phyloP scores from a whole-genome alignment of 352 stramenopile genomes.

The Pythium scleroteichum region DNA sequence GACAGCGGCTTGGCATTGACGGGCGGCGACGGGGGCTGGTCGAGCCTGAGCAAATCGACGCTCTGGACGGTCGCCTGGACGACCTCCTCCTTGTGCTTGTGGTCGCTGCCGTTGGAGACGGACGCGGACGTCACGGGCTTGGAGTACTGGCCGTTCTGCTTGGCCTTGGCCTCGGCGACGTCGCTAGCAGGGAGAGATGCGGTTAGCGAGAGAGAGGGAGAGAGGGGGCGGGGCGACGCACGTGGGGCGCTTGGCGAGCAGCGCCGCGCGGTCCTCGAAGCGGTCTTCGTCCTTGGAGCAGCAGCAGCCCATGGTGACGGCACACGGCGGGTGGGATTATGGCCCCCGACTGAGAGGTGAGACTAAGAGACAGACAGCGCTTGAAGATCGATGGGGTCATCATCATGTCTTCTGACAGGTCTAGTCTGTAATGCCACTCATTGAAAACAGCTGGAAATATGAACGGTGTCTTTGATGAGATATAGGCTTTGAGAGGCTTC shows the following conservation, averaged over 20 bases:
- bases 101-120: constrained; percentile 1
- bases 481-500: constrained; percentile 3
- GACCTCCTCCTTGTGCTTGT: constrained; percentile 31
- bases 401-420: not conserved
- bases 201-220: not conserved
- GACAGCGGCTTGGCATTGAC: constrained; percentile 2
- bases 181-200: not conserved
- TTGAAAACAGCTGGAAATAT: not conserved
- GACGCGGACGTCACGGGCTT: constrained; percentile 10
- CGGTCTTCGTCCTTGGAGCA: constrained; percentile 66
- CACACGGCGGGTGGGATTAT: too few relatives aligned
- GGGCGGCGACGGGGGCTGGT: constrained; percentile 30
- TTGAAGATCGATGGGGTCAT: constrained; percentile 10
- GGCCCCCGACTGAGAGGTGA: too few relatives aligned
- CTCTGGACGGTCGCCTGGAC: constrained; percentile 31
- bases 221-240: not conserved
- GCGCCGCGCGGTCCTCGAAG: constrained; percentile 51
- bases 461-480: not conserved
- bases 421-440: not conserved
- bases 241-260: constrained; percentile 47
- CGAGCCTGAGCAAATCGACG: constrained; percentile 48
- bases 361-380: constrained; percentile 6
- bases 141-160: constrained; percentile 30
- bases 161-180: constrained; percentile 11
- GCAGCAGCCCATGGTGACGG: constrained; percentile 60